phyloP scores from a whole-genome alignment of 2,329 filamentous ascomycete species.

The Colletotrichum sp. region DNA sequence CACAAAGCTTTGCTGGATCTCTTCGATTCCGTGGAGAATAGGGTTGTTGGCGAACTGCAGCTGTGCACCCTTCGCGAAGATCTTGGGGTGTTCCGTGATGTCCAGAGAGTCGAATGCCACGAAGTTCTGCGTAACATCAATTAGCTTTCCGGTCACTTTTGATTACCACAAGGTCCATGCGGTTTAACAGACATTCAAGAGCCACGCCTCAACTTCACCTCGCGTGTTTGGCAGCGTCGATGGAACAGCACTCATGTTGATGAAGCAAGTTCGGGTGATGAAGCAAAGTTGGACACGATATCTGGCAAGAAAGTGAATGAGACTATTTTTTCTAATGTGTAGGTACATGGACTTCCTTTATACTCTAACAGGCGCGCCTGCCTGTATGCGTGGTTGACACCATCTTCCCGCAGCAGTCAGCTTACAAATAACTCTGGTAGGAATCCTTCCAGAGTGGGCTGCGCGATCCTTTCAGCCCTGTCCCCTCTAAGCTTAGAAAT shows the following conservation, averaged over 20 bases:
- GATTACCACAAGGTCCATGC: too few species aligned
- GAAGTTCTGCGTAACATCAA: not conserved
- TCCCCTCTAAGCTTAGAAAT: not conserved
- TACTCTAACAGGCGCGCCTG: not conserved
- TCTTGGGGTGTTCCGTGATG: not conserved
- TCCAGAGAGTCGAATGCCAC: not conserved
- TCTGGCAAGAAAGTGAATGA: not conserved
- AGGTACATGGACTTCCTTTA: not conserved
- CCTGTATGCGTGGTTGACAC: not conserved
- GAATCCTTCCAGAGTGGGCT: not conserved
- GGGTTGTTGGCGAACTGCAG: not conserved
- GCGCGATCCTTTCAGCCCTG: not conserved
- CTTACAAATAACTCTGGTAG: not conserved
- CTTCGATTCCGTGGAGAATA: not conserved
- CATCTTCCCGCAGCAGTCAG: not conserved
- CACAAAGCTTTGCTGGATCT: not conserved
- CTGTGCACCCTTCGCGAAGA: not conserved
- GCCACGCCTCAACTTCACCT: not conserved
- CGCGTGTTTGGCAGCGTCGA: not conserved
- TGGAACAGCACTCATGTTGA: not conserved
- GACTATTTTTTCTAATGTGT: not conserved
- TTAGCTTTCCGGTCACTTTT: too few species aligned
- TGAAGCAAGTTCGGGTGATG: not conserved
- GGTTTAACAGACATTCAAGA: not conserved
- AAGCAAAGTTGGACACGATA: fast-evolving